Evolutionary conservation across 257 asterid genomes (phyloP).

Genomic region (Ballota nigra): DNA sequence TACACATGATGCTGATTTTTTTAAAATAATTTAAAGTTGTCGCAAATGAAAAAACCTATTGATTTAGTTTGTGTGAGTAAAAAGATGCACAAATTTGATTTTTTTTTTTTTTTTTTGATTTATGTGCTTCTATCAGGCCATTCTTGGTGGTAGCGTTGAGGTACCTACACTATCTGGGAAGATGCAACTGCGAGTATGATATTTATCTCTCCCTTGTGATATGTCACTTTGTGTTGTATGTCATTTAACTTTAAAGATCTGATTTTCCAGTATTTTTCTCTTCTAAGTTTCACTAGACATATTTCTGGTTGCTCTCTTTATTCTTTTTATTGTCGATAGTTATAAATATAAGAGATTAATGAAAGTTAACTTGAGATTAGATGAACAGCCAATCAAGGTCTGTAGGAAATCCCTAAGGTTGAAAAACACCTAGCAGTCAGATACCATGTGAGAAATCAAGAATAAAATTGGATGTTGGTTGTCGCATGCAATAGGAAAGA

Average conservation of each 20-base stretch:
- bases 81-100: not conserved
- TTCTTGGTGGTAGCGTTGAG: constrained; percentile 87
- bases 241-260: constrained; percentile 2
- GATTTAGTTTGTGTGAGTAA: constrained; percentile 1
- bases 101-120: constrained; percentile 11
- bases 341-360: too few relatives aligned
- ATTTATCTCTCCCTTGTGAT: constrained; percentile 18
- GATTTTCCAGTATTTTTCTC: constrained; percentile 11
- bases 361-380: too few relatives aligned
- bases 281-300: constrained; percentile 3
- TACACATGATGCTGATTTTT: constrained; percentile 1
- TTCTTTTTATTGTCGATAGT: too few relatives aligned
- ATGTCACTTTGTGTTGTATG: constrained; percentile 12
- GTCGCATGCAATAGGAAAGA: too few relatives aligned
- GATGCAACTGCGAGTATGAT: constrained; percentile 58
- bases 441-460: too few relatives aligned
- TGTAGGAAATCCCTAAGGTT: too few relatives aligned
- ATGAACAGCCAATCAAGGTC: too few relatives aligned
- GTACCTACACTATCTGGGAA: constrained; percentile 80
- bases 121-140: constrained; percentile 55
- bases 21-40: not conserved
- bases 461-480: too few relatives aligned
- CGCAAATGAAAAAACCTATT: constrained; percentile 4
- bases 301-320: not conserved
- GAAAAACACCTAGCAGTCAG: too few relatives aligned